These are phyloP conservation scores for Mortierella antarctica DNA, from an alignment of 192 early-diverging fungal genomes.

Conservation along the genomic window DNA sequence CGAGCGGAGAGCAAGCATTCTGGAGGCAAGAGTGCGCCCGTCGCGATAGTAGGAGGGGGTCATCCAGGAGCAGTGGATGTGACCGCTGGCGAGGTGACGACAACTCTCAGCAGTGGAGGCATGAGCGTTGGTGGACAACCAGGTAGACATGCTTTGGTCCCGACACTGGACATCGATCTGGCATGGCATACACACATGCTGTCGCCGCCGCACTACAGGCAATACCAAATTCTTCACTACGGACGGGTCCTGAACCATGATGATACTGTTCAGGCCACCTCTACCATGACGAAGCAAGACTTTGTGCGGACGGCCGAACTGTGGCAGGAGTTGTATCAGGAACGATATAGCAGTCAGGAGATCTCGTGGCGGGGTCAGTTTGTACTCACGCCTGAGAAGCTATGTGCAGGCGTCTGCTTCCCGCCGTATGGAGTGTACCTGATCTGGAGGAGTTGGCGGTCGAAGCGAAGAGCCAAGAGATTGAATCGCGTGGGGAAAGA, in stretches of 20 bases:
- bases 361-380: conserved; percentile 15
- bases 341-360: conserved; percentile 54
- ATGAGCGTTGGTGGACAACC: conserved; percentile 12
- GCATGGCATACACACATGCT: conserved; percentile 80
- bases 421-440: conserved; percentile 46
- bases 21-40: not conserved
- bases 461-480: conserved; percentile 27
- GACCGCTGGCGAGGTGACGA: not conserved
- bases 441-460: conserved; percentile 32
- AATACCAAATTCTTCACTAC: conserved; percentile 59
- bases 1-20: conserved; percentile 26
- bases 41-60: too few species aligned
- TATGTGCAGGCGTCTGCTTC: conserved; percentile 30
- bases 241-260: conserved; percentile 71
- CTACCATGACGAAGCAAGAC: conserved; percentile 46
- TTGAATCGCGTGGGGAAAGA: conserved; percentile 6
- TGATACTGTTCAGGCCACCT: conserved; percentile 59
- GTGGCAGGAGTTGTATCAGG: conserved; percentile 61
- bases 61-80: conserved; percentile 4
- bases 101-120: conserved; percentile 33
- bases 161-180: conserved; percentile 74
- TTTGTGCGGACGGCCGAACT: conserved; percentile 57
- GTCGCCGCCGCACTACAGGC: conserved; percentile 61
- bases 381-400: conserved; percentile 26
- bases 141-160: conserved; percentile 56